A percentile compares a stretch with the other conserved stretches of the same genome.
These are phyloP conservation scores for Pichia sp. DNA, from an alignment of 1,139 yeast species.

Conservation along the genomic window DNA sequence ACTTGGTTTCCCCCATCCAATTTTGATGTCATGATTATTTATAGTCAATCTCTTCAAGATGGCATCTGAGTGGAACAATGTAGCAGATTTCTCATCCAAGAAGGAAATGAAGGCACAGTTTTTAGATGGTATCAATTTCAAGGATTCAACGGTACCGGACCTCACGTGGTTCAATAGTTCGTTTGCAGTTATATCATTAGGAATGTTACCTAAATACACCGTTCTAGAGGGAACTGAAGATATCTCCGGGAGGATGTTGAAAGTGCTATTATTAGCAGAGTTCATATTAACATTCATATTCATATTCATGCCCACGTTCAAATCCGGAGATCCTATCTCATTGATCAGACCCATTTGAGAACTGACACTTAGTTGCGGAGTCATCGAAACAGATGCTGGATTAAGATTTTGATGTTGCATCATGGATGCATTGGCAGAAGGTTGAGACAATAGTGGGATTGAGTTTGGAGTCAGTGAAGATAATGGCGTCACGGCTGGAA, in stretches of 20 bases:
- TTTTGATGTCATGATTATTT: slow-evolving; percentile 49
- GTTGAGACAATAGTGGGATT: slow-evolving; percentile 5
- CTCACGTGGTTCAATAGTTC: slow-evolving; percentile 85
- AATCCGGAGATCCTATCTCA: slow-evolving; percentile 9
- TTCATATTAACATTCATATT: not conserved
- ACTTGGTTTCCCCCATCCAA: slow-evolving; percentile 57
- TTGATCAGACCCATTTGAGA: slow-evolving; percentile 9
- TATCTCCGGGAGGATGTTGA: slow-evolving; percentile 1
- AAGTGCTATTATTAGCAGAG: not conserved
- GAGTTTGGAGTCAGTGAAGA: slow-evolving; percentile 3
- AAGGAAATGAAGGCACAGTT: slow-evolving; percentile 60
- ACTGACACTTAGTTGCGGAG: slow-evolving; percentile 13
- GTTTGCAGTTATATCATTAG: slow-evolving; percentile 70
- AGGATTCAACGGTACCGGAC: slow-evolving; percentile 83
- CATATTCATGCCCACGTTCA: not conserved
- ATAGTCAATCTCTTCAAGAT: slow-evolving; percentile 50
- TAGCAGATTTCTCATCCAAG: slow-evolving; percentile 53
- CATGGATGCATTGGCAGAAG: slow-evolving; percentile 1
- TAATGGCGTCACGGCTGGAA: not conserved
- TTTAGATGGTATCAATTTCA: slow-evolving; percentile 47
- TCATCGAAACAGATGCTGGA: slow-evolving; percentile 12
- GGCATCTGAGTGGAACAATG: slow-evolving; percentile 56
- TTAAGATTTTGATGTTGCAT: slow-evolving; percentile 3
- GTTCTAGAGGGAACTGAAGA: slow-evolving; percentile 57
- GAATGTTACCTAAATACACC: slow-evolving; percentile 85